Evolutionary conservation across 2,329 filamentous ascomycete species (phyloP), one percentile per base, ranked within the genome.

Genomic region (Paraphoma chrysanthemicola): DNA sequence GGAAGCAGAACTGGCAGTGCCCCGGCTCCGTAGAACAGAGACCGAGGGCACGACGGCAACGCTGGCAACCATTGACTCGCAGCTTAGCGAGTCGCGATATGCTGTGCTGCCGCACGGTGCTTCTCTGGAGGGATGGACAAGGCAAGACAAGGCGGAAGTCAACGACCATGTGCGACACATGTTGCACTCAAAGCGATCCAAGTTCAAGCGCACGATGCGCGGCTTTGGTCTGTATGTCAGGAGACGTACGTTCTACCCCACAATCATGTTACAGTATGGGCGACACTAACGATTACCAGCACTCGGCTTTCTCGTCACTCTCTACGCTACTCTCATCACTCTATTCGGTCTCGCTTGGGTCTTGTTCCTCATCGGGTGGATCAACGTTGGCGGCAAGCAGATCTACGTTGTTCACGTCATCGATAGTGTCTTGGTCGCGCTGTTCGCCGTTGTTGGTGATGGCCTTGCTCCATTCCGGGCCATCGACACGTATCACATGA

Each of bases 91-190:
- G 4, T 86, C 86, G 0, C 90, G 89, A 55, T 95, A 91, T 74
- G 92, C 92, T 18, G 89, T 94, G 6, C 82, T 95, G 1, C 92
- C 92, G 0, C 89, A 93, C 56, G 90, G 90, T 2, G 83, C 87
- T 4, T 85, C 82, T 2, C 80, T 96, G 0, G 86, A 90, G 6
- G 90, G 89, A 11, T 96, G 92, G 92, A 87, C 79, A 2, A 83
- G 85, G 6, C 86, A 88, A 46, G 92, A 96, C 59, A 89, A 92
- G 70, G 83, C 83, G 57, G 88, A 92, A 71, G 79, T 96, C 39
- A 92, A 96, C 68, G 92, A 96, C 64, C 89, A 94, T 72, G 92
- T 96, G 16, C 85, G 92, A 31, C 92, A 96, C 71, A 92, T 95
- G 86, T 78, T 96, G 42, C 92, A 96, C 76, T 96, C 92, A 6